Evolutionary conservation across 495 filamentous ascomycete species (phyloP).

Genomic region (Hypomontagnella monticulosa): DNA sequence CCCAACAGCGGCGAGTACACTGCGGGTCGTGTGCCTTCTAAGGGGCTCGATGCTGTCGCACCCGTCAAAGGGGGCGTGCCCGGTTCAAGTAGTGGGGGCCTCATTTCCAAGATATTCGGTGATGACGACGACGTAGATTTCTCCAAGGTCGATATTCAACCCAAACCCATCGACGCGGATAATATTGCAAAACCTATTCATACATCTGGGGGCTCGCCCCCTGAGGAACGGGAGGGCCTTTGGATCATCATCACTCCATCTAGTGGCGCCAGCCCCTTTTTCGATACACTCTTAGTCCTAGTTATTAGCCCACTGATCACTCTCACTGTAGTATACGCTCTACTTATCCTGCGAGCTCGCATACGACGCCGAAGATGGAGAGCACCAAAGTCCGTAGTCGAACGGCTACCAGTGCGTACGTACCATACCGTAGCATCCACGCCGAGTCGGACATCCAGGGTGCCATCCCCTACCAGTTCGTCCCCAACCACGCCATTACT

Average conservation of each 20-base stretch:
- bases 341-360: slow-evolving; percentile 86
- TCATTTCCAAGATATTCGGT: slow-evolving; percentile 59
- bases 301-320: slow-evolving; percentile 94
- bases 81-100: slow-evolving; percentile 41
- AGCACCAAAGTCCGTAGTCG: slow-evolving; percentile 94
- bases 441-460: slow-evolving; percentile 65
- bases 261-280: slow-evolving; percentile 90
- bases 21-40: slow-evolving; percentile 44
- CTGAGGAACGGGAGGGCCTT: slow-evolving; percentile 75
- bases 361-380: slow-evolving; percentile 92
- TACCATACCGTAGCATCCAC: slow-evolving; percentile 83
- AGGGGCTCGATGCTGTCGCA: slow-evolving; percentile 37
- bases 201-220: slow-evolving; percentile 20
- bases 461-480: slow-evolving; percentile 64
- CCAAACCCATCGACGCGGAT: slow-evolving; percentile 16
- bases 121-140: slow-evolving; percentile 52
- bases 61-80: slow-evolving; percentile 35
- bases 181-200: slow-evolving; percentile 24
- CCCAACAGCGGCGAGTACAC: slow-evolving; percentile 82
- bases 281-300: slow-evolving; percentile 92
- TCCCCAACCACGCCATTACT: slow-evolving; percentile 83
- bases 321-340: slow-evolving; percentile 88
- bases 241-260: slow-evolving; percentile 96
- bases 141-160: slow-evolving; percentile 34
- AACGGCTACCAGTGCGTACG: slow-evolving; percentile 91